Percentiles rank a stretch among this genome's conserved stretches.
These are phyloP conservation scores for Chenopodium berlandieri DNA, from an alignment of 148 eudicot species.

Conservation along the genomic window DNA sequence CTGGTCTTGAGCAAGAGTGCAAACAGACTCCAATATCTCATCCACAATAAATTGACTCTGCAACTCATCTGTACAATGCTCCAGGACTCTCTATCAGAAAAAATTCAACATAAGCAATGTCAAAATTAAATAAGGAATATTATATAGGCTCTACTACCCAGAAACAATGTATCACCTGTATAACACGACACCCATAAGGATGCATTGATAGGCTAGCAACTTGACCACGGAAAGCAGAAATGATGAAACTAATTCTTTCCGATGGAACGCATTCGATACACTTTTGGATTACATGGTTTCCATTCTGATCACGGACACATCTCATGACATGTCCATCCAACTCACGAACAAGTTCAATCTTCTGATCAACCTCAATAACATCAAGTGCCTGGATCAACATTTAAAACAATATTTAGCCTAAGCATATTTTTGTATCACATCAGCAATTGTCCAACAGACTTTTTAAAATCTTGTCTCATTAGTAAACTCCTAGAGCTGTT, in stretches of 20 bases:
- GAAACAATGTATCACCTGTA: constrained; percentile 54
- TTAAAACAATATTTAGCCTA: constrained; percentile 10
- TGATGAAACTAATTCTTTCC: constrained; percentile 65
- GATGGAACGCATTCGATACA: constrained; percentile 84
- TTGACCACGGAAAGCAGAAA: constrained; percentile 71
- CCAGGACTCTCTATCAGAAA: constrained; percentile 69
- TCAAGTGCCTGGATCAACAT: constrained; percentile 72
- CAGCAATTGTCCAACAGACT: not conserved
- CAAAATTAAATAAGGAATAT: not conserved
- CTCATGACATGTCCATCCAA: constrained; percentile 84
- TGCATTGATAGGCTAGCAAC: constrained; percentile 78
- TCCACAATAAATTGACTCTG: constrained; percentile 75
- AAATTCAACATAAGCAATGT: constrained; percentile 7
- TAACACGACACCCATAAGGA: constrained; percentile 97
- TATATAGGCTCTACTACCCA: not conserved
- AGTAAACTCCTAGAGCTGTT: not conserved
- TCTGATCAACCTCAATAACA: constrained; percentile 84
- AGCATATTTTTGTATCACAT: not conserved
- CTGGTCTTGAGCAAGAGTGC: constrained; percentile 85
- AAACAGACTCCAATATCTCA: constrained; percentile 83
- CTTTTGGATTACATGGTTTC: constrained; percentile 92
- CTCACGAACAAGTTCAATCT: constrained; percentile 68
- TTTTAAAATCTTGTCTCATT: not conserved
- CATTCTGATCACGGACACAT: constrained; percentile 95
- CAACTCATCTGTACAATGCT: constrained; percentile 64